These are phyloP conservation scores for Calonectria pseudoturangicola DNA, from an alignment of 2,329 filamentous ascomycete species.

Conservation along the genomic window DNA sequence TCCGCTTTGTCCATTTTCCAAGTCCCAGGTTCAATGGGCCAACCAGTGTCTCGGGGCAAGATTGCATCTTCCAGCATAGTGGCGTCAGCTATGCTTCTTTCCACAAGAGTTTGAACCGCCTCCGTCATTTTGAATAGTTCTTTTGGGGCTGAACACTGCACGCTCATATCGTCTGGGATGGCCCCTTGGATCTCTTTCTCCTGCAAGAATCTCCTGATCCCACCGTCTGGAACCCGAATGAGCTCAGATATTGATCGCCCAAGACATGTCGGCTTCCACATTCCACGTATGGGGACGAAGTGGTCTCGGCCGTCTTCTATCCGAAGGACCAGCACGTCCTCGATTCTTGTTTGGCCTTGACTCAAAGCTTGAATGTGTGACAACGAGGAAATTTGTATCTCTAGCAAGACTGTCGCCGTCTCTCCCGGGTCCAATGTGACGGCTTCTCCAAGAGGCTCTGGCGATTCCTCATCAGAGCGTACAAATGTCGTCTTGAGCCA, in stretches of 20 bases:
- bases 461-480: constrained; percentile 59
- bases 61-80: constrained; percentile 75
- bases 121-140: constrained; percentile 94
- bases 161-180: constrained; percentile 74
- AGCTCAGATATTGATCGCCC: constrained; percentile 92
- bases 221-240: constrained; percentile 88
- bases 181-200: constrained; percentile 64
- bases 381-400: constrained; percentile 79
- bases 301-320: constrained; percentile 91
- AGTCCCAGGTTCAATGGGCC: constrained; percentile 73
- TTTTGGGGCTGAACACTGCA: constrained; percentile 87
- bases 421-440: constrained; percentile 90
- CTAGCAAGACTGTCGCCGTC: constrained; percentile 81
- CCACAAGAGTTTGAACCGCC: constrained; percentile 77
- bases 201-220: constrained; percentile 75
- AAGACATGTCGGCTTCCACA: constrained; percentile 88
- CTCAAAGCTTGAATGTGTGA: constrained; percentile 83
- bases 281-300: constrained; percentile 87
- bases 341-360: constrained; percentile 77
- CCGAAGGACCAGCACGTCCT: constrained; percentile 91
- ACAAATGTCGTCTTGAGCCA: constrained; percentile 85
- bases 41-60: constrained; percentile 73
- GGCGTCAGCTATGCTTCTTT: constrained; percentile 75
- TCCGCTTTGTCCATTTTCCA: constrained; percentile 56
- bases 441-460: constrained; percentile 62